These are phyloP conservation scores for Daucus carota DNA, from an alignment of 129 eudicot genomes.

Conservation along the genomic window DH1_v3.0 NC_030382.2:33530501-33531000, in stretches of 20 bases:
- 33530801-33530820: slow-evolving; percentile 61
- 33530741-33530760: slow-evolving; percentile 80
- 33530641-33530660: slow-evolving; percentile 24
- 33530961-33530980: slow-evolving; percentile 9
- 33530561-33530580: slow-evolving; percentile 37
- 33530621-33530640: slow-evolving; percentile 48
- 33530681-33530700: slow-evolving; percentile 45
- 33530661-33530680: slow-evolving; percentile 24
- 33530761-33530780: slow-evolving; percentile 68
- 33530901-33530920: slow-evolving; percentile 68
- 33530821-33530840: slow-evolving; percentile 47
- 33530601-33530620: slow-evolving; percentile 27
- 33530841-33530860: slow-evolving; percentile 42
- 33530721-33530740: slow-evolving; percentile 45
- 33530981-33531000: neutral
- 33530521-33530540: slow-evolving; percentile 56
- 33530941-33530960: slow-evolving; percentile 2
- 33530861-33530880: slow-evolving; percentile 53
- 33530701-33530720: slow-evolving; percentile 68
- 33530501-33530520: slow-evolving; percentile 46
- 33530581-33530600: slow-evolving; percentile 71
- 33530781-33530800: slow-evolving; percentile 67
- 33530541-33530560: slow-evolving; percentile 63
- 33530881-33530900: slow-evolving; percentile 81
- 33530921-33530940: slow-evolving; percentile 39